These are phyloP conservation scores for Globisporangium okanoganense DNA, from an alignment of 352 stramenopile species.

Conservation along the genomic window DNA sequence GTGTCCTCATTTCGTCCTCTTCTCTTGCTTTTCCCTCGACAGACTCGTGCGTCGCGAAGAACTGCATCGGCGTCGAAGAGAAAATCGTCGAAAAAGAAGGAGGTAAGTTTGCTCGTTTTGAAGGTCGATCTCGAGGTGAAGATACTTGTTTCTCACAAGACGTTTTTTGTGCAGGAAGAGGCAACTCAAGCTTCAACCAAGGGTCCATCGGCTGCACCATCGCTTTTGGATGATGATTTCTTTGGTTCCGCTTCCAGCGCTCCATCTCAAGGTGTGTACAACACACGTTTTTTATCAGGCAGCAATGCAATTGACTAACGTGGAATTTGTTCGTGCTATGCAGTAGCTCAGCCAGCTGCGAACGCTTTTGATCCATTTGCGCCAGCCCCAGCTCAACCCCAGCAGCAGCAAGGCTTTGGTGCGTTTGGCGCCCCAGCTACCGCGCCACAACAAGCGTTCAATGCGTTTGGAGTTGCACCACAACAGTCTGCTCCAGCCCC, in stretches of 20 bases:
- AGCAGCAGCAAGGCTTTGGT: conserved; percentile 31
- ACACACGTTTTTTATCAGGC: too few species aligned
- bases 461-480: conserved; percentile 46
- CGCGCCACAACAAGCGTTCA: conserved; percentile 45
- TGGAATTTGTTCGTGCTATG: neutral
- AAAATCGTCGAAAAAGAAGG: conserved; percentile 72
- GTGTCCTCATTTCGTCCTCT: neutral
- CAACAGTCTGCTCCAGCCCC: conserved; percentile 33
- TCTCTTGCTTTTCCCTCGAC: neutral
- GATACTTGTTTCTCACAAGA: neutral
- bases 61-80: conserved; percentile 56
- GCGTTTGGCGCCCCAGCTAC: conserved; percentile 34
- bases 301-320: neutral
- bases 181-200: conserved; percentile 38
- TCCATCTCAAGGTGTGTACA: conserved; percentile 27
- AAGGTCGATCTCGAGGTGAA: neutral
- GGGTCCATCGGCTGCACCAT: conserved; percentile 55
- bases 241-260: conserved; percentile 44
- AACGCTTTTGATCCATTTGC: conserved; percentile 74
- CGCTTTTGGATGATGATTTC: conserved; percentile 75
- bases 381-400: conserved; percentile 22
- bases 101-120: conserved; percentile 26
- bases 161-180: conserved; percentile 26
- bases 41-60: conserved; percentile 41
- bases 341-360: conserved; percentile 20